Evolutionary conservation across 1,284 basidiomycete genomes (phyloP), one percentile per base, ranked within the genome.

Genomic region (Chondrostereum purpureum): DNA sequence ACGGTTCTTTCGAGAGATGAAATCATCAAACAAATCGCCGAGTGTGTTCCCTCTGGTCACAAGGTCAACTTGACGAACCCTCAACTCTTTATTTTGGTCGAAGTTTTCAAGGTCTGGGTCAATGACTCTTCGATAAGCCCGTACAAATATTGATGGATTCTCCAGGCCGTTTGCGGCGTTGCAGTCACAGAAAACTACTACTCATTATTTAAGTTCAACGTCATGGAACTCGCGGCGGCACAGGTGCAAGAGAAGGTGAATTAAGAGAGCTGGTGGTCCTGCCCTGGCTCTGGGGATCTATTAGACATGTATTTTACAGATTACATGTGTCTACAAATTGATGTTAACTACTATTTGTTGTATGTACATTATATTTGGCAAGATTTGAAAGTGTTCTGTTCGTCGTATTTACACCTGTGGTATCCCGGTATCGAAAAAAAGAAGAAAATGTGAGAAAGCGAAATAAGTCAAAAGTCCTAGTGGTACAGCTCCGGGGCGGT

Each of bases 171-270:
- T 1, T 88, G 83, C 52, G 83, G 86, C 2, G 68, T 89, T 22
- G 78, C 83, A 45, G 65, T 89, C 17, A 79, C 88, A 2, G 71
- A 73, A 51, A 76, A 83, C 51, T 89, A 88, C 56, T 81, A 87
- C 53, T 66, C 65, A 20, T 66, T 78, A 34, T 75, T 77, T 49
- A 87, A 83, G 53, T 88, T 83, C 68, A 88, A 88, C 54, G 79
- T 86, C 4, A 76, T 80, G 69, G 80, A 82, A 57, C 71, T 89
- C 41, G 81, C 73, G 10, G 49, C 35, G 21, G 35, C 19, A n/a
- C 14, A 14, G 13, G 24, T 3, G 11, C 16, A 16, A 37, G 12
- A 20, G 22, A 13, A 27, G 23, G 3, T 27, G 18, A 22, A 38
- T 14, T 22, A 23, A 17, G 36, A 19, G 12, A 2, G 18, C 6